These are phyloP conservation scores for Spirogloea muscicola DNA, from an alignment of 139 green algal genomes.

Conservation along the genomic window DNA sequence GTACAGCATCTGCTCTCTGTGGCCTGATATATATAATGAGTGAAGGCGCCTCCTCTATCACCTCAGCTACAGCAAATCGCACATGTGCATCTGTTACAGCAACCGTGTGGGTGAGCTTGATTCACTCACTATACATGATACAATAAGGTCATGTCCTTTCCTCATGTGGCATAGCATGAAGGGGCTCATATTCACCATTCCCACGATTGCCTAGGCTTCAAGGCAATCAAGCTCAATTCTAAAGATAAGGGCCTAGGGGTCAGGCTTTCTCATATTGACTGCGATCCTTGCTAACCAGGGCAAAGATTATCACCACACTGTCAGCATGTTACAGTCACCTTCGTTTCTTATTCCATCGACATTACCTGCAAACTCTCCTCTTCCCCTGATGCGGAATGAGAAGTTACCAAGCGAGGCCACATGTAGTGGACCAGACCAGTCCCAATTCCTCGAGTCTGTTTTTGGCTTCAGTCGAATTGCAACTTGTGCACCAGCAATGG, in stretches of 20 bases:
- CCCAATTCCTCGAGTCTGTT: not conserved
- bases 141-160: not conserved
- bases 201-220: not conserved
- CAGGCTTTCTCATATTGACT: too few relatives aligned
- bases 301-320: not conserved
- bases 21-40: slow-evolving; percentile 4
- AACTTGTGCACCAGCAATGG: not conserved
- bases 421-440: slow-evolving; percentile 5
- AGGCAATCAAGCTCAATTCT: too few relatives aligned
- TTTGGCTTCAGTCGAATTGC: not conserved
- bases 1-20: not conserved
- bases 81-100: not conserved
- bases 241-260: too few relatives aligned
- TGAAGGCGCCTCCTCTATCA: slow-evolving; percentile 1
- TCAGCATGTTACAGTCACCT: not conserved
- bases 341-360: not conserved
- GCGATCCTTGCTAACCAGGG: not conserved
- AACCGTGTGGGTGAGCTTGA: not conserved
- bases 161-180: not conserved
- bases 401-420: not conserved
- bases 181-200: not conserved
- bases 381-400: not conserved
- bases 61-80: slow-evolving; percentile 4
- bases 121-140: not conserved
- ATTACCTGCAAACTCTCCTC: not conserved